Evolutionary conservation across 2,329 filamentous ascomycete species (phyloP).

Genomic region (Kalmusia sp.): DNA sequence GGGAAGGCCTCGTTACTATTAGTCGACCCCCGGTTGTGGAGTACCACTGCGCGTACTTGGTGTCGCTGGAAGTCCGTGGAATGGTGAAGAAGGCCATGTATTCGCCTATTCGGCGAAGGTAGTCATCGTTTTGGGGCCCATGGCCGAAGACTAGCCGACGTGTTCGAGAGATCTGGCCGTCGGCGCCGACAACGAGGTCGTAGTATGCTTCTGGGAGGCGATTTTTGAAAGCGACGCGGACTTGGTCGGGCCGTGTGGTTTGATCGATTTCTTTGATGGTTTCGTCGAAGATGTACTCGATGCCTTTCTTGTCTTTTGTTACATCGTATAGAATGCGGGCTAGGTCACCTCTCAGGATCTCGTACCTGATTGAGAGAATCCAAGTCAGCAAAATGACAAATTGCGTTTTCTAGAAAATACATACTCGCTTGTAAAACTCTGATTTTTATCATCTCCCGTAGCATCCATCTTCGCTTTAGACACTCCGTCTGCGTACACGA

Average conservation of each 20-base stretch:
- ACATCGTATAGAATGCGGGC: conserved; percentile 58
- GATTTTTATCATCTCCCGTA: conserved; percentile 44
- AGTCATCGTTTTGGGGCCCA: conserved; percentile 26
- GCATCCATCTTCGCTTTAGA: conserved; percentile 44
- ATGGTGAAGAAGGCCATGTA: conserved; percentile 43
- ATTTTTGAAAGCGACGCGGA: conserved; percentile 51
- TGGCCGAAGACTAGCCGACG: conserved; percentile 34
- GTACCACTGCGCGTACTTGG: conserved; percentile 35
- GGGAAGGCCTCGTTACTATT: conserved; percentile 30
- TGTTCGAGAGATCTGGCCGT: conserved; percentile 39
- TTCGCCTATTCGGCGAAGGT: conserved; percentile 30
- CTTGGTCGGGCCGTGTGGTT: conserved; percentile 29
- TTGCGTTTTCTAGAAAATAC: not conserved
- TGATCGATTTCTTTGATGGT: conserved; percentile 37
- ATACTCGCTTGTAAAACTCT: conserved; percentile 60
- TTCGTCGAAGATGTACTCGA: conserved; percentile 46
- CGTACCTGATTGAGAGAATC: conserved; percentile 42
- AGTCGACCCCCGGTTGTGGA: conserved; percentile 28
- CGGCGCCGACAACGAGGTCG: conserved; percentile 39
- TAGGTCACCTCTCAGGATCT: conserved; percentile 67
- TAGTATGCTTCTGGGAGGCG: conserved; percentile 19
- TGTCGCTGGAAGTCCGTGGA: conserved; percentile 25
- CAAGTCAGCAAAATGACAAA: not conserved
- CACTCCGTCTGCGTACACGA: conserved; percentile 40
- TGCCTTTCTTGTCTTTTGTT: conserved; percentile 30